Evolutionary conservation across 495 filamentous ascomycete genomes (phyloP).

Genomic region (Aspergillus heteromorphus): DNA sequence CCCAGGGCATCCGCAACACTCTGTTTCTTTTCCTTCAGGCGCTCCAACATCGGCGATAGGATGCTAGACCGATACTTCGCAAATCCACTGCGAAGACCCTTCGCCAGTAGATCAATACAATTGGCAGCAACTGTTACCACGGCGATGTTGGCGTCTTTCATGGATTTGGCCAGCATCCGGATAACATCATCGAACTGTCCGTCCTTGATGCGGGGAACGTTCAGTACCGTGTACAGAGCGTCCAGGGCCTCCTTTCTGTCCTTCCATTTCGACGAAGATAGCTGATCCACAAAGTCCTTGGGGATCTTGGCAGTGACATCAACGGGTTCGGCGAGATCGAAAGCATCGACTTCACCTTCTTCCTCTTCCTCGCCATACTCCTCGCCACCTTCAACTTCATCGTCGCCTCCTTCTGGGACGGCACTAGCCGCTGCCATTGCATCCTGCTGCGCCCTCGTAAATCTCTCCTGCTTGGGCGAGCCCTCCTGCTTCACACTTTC

Average conservation of each 20-base stretch:
- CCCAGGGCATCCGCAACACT: conserved; percentile 81
- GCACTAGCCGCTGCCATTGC: conserved; percentile 63
- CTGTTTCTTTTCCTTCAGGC: conserved; percentile 95
- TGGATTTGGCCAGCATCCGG: conserved; percentile 78
- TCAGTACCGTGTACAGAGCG: conserved; percentile 66
- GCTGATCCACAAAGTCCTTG: conserved; percentile 70
- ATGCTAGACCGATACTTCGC: conserved; percentile 73
- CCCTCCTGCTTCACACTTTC: conserved; percentile 87
- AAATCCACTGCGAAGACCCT: conserved; percentile 75
- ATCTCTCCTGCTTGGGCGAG: conserved; percentile 79
- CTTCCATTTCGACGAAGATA: conserved; percentile 94
- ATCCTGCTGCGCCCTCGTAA: conserved; percentile 86
- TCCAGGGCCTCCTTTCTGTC: conserved; percentile 95
- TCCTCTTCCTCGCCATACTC: conserved; percentile 65
- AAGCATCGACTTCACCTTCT: conserved; percentile 66
- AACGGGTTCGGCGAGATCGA: conserved; percentile 86
- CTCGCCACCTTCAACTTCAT: conserved; percentile 46
- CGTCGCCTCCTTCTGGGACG: conserved; percentile 50
- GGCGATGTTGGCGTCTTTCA: conserved; percentile 98
- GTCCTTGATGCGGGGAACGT: conserved; percentile 90
- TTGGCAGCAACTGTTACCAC: conserved; percentile 92
- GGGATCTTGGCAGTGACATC: conserved; percentile 84
- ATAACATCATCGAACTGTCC: conserved; percentile 81
- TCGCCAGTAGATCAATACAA: conserved; percentile 88
- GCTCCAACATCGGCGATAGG: conserved; percentile 84